Conservation (phyloP, 2,329 filamentous ascomycete genomes). For the Verticillium tricorpus region DNA sequence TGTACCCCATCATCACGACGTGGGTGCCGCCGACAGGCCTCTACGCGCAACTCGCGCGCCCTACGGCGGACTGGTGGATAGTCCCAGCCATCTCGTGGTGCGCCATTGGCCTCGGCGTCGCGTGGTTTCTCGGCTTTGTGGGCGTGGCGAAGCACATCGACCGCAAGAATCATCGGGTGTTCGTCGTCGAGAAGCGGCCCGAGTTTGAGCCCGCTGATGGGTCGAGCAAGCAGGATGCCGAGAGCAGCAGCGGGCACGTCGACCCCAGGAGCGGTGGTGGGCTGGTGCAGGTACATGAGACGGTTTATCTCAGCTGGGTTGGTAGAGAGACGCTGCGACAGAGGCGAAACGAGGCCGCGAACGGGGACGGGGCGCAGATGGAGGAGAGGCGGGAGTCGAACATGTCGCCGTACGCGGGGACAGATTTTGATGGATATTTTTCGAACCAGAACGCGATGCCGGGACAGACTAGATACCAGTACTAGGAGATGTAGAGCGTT, state of each 20-base stretch:
- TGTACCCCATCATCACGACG: slow-evolving; percentile 25
- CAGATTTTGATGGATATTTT: slow-evolving; percentile 10
- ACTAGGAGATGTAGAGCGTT: background rate
- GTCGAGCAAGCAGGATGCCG: slow-evolving; percentile 10
- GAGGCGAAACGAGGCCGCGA: background rate
- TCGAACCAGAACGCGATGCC: background rate
- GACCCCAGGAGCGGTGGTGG: slow-evolving; percentile 14
- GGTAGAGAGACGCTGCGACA: slow-evolving; percentile 20
- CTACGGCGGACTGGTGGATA: slow-evolving; percentile 21
- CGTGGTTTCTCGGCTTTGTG: slow-evolving; percentile 30
- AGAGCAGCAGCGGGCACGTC: slow-evolving; percentile 7
- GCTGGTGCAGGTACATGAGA: slow-evolving; percentile 30
- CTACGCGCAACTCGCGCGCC: background rate
- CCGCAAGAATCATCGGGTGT: slow-evolving; percentile 23
- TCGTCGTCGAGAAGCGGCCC: slow-evolving; percentile 27
- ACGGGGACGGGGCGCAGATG: slow-evolving; percentile 3
- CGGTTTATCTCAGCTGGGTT: slow-evolving; percentile 29
- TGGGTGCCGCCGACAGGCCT: slow-evolving; percentile 23
- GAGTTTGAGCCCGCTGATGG: slow-evolving; percentile 25
- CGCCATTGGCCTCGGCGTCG: slow-evolving; percentile 19
- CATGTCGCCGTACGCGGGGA: slow-evolving; percentile 8
- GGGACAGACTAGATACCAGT: background rate
- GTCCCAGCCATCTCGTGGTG: slow-evolving; percentile 25
- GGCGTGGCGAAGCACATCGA: slow-evolving; percentile 22
- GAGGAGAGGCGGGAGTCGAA: slow-evolving; percentile 1